Evolutionary conservation across 2,329 filamentous ascomycete species (phyloP).

Genomic region (Lecanoromycetidae sp.): DNA sequence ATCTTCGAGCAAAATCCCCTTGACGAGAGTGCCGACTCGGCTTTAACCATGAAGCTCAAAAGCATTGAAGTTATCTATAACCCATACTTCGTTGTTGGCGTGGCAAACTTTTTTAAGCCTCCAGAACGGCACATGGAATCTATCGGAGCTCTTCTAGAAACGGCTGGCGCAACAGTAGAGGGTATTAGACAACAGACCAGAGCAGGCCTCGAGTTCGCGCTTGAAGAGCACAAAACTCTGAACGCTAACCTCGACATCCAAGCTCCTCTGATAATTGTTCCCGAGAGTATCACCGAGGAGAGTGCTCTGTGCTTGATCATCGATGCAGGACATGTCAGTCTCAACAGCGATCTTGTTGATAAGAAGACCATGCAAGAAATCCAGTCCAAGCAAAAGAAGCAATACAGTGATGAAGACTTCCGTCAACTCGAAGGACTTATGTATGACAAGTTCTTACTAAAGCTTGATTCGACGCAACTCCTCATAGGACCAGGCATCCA

Average conservation of each 20-base stretch:
- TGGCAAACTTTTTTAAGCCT: conserved; percentile 90
- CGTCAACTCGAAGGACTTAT: conserved; percentile 79
- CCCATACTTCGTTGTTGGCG: conserved; percentile 77
- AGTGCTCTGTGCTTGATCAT: conserved; percentile 82
- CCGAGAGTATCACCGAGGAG: conserved; percentile 74
- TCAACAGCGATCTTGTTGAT: conserved; percentile 88
- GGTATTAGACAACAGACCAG: conserved; percentile 89
- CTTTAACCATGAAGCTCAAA: conserved; percentile 80
- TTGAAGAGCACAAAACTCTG: conserved; percentile 96
- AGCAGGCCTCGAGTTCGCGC: conserved; percentile 86
- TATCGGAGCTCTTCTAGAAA: conserved; percentile 89
- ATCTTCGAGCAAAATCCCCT: conserved; percentile 92
- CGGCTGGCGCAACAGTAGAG: conserved; percentile 88
- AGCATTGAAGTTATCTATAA: conserved; percentile 98
- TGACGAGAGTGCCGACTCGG: conserved; percentile 81
- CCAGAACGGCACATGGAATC: conserved; percentile 98
- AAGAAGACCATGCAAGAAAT: conserved; percentile 80
- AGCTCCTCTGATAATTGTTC: conserved; percentile 89
- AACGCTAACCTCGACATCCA: conserved; percentile 93
- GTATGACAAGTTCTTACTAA: conserved; percentile 94
- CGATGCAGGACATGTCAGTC: conserved; percentile 89
- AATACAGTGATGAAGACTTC: conserved; percentile 82
- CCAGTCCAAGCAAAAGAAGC: conserved; percentile 75
- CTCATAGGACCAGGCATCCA: conserved; percentile 89
- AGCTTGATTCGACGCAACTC: conserved; percentile 86